Evolutionary conservation across 768 basidiomycete species (phyloP).

Genomic region (Auricularia sp.): DNA sequence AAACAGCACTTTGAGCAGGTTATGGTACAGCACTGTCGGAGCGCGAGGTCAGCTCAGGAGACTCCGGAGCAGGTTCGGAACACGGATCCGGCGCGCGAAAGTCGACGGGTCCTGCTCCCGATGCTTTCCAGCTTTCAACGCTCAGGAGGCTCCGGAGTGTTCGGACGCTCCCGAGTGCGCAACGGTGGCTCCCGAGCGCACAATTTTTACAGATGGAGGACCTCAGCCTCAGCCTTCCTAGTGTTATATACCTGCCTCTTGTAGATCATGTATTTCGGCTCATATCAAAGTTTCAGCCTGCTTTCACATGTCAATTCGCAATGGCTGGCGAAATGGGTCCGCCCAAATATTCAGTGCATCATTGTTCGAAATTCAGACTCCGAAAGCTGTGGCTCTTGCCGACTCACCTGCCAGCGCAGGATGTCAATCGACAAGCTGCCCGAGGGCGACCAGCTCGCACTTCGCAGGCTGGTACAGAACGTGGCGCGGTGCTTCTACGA

Average conservation of each 20-base stretch:
- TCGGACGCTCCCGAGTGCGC: not conserved
- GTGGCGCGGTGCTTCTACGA: constrained; percentile 94
- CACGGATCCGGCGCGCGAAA: not conserved
- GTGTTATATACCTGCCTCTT: too few species aligned
- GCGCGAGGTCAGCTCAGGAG: too few species aligned
- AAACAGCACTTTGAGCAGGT: not conserved
- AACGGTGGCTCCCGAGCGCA: not conserved
- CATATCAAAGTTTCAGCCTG: too few species aligned
- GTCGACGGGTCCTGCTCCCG: not conserved
- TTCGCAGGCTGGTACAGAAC: constrained; percentile 84
- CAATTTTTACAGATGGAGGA: not conserved
- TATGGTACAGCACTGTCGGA: not conserved
- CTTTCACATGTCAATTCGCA: too few species aligned
- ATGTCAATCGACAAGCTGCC: constrained; percentile 19
- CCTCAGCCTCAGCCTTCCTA: too few species aligned
- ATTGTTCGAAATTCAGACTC: too few species aligned
- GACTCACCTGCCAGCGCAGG: not conserved
- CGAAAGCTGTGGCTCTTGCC: too few species aligned
- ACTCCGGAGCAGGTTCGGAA: not conserved
- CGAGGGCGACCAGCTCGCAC: constrained; percentile 72
- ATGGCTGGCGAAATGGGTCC: too few species aligned
- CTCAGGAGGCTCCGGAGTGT: not conserved
- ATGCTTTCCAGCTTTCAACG: not conserved
- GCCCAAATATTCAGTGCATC: too few species aligned
- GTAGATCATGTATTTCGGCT: too few species aligned